Base-by-base conservation (phyloP, 2,329 filamentous ascomycete genomes). In the Cadophora sp. region DNA sequence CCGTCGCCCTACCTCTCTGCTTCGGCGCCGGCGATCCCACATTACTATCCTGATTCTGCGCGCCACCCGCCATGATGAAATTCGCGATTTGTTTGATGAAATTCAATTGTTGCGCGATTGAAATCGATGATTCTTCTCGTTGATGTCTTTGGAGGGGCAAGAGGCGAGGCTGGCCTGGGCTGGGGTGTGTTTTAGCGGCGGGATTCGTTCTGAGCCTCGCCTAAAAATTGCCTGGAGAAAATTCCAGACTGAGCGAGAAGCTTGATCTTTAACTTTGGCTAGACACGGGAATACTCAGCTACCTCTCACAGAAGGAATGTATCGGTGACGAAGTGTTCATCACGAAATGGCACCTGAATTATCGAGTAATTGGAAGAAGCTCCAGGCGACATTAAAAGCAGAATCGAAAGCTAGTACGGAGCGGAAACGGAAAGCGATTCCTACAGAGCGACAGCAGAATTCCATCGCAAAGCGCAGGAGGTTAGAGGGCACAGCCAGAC, bases 1-100 rank as follows among this genome's bases (percentile, higher is more conserved):
- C 83, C 43, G 94, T 97, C 74, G 94, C 94, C 77, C 90, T 90
- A 66, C 94, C 91, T 78, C 91, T 97, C 79, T 95, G 82, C 55
- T 85, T 83, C 1, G 86, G 86, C 43, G 83, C 84, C 70, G 87
- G 84, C 19, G 86, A 84, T 55, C 87, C 88, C 14, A 88, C 86
- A 19, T 84, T 77, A 24, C 84, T 77, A 73, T 90, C 87, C 43
- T 84, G 83, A 68, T 80, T 81, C 29, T 82, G 79, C 50, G 80
- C 81, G 65, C 82, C 81, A 19, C 81, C 83, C 68, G 81, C 83
- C 87, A 89, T 89, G 82, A 84, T 85, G 66, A 79, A 73, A 67
- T 61, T 56, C 51, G 53, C 60, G 67, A 70, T 67, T 67, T 66
- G 56, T 68, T 72, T 65, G 71, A 75, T 75, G 71, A 46, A 71